These are phyloP conservation scores for Cryphonectria radicalis DNA, from an alignment of 2,329 filamentous ascomycete genomes.

Conservation along the genomic window DNA sequence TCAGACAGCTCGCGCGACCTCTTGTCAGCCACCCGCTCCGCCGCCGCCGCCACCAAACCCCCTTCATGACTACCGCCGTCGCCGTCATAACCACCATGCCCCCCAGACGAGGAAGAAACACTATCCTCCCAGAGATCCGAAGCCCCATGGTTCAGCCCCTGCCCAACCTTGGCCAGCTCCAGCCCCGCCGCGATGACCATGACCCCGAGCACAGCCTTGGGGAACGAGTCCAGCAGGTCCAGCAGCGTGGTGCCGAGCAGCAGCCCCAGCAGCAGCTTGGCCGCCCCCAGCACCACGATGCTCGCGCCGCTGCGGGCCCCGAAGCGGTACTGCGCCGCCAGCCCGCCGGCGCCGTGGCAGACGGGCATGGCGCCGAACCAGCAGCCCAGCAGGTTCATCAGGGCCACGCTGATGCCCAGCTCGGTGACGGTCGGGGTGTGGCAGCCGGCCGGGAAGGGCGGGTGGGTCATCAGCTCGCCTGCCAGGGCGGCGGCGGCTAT, in stretches of 20 bases:
- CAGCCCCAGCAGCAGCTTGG: constrained; percentile 78
- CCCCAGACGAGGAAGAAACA: background rate
- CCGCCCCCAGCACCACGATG: constrained; percentile 75
- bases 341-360: constrained; percentile 88
- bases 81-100: constrained; percentile 49
- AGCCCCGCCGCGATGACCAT: constrained; percentile 90
- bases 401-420: constrained; percentile 78
- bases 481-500: constrained; percentile 84
- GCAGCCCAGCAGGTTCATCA: constrained; percentile 83
- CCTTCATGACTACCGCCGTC: constrained; percentile 37
- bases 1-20: constrained; percentile 61
- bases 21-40: constrained; percentile 40
- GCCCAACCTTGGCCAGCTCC: constrained; percentile 83
- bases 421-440: constrained; percentile 71
- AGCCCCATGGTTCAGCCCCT: constrained; percentile 77
- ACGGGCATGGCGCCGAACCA: constrained; percentile 97
- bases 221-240: constrained; percentile 71
- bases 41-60: constrained; percentile 10
- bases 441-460: constrained; percentile 44
- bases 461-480: constrained; percentile 66
- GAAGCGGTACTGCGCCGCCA: constrained; percentile 90
- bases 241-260: constrained; percentile 77
- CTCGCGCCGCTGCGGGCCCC: constrained; percentile 87
- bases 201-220: constrained; percentile 76
- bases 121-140: constrained; percentile 59